Evolutionary conservation across 139 green algal genomes (phyloP), one percentile per base, ranked within the genome.

Genomic region (Eudorina sp.): DNA sequence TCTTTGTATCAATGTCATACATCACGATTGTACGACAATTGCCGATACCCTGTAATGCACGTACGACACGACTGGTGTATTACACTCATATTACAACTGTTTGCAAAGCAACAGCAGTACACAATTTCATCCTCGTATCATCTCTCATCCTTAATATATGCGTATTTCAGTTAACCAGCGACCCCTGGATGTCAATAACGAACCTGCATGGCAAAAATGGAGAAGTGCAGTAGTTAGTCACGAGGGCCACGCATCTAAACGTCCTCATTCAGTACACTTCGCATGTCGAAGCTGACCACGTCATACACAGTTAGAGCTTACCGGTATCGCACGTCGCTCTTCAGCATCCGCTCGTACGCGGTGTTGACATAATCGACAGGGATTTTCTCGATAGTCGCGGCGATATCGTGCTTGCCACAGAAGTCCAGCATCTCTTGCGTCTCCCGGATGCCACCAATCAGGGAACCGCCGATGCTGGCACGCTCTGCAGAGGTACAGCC

Each of bases 371-470:
- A 91, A 23, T 89, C 38, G n/a, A 91, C 85, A 14, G 64, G 53
- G 43, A 79, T 88, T 38, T 79, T 74, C 85, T 96, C 93, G 11
- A 92, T 76, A 31, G 77, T 74, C 36, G 80, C 64, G 6, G 38
- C n/a, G 9, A 97, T 91, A 84, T 89, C 88, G 38, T 98, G 84
- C 90, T 97, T 48, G 4, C 46, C 93, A 55, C 94, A 97, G 83
- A 97, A 97, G 74, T 98, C 92, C 36, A 96, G 85, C 94, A 96
- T 95, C 78, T 96, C 95, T 85, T 98, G 96, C 6, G 90, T 92
- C 91, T 98, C 92, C 55, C 88, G 85, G 84, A 97, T 96, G 81
- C 93, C 91, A 34, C 95, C 95, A 85, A 97, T 96, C 18, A 95
- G 53, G 41, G 68, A 91, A 55, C 93, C 94, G 21, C 48, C 87